Evolutionary conservation across 805 yeast genomes (phyloP).

Genomic region (Candida piceae): DNA sequence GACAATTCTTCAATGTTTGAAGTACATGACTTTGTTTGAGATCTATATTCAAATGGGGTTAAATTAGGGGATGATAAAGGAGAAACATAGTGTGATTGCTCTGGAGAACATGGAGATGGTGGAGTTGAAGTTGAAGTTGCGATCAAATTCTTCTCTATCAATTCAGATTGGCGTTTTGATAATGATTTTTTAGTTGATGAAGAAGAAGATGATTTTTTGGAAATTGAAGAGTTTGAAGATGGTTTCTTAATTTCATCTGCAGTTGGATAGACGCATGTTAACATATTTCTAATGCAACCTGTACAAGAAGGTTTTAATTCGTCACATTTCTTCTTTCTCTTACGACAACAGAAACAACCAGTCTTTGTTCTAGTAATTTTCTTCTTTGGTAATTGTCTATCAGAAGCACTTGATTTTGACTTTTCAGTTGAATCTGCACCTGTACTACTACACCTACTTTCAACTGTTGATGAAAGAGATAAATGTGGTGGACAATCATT

Average conservation of each 20-base stretch:
- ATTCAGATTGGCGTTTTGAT: background rate
- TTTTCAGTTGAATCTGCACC: too few species aligned
- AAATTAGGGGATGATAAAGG: slow-evolving; percentile 22
- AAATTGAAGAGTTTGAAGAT: slow-evolving; percentile 1
- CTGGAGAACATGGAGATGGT: too few species aligned
- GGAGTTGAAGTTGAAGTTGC: slow-evolving; percentile 1
- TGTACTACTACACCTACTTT: background rate
- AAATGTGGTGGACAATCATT: background rate
- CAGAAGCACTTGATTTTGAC: background rate
- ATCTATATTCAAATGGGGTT: slow-evolving; percentile 8
- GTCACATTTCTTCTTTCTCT: slow-evolving; percentile 35
- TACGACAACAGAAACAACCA: slow-evolving; percentile 35
- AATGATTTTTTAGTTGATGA: background rate
- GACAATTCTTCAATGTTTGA: background rate
- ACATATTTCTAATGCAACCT: slow-evolving; percentile 30
- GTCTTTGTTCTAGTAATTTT: slow-evolving; percentile 34
- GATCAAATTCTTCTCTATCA: slow-evolving; percentile 5
- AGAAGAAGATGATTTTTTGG: too few species aligned
- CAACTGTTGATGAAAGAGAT: background rate
- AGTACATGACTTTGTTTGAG: background rate
- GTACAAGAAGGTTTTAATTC: slow-evolving; percentile 31
- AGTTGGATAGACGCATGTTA: slow-evolving; percentile 32
- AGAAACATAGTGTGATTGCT: slow-evolving; percentile 1
- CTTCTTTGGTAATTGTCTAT: slow-evolving; percentile 10
- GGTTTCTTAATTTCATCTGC: slow-evolving; percentile 15